Conservation (phyloP, 352 stramenopile species). For the Phytopythium sindhum region DNA sequence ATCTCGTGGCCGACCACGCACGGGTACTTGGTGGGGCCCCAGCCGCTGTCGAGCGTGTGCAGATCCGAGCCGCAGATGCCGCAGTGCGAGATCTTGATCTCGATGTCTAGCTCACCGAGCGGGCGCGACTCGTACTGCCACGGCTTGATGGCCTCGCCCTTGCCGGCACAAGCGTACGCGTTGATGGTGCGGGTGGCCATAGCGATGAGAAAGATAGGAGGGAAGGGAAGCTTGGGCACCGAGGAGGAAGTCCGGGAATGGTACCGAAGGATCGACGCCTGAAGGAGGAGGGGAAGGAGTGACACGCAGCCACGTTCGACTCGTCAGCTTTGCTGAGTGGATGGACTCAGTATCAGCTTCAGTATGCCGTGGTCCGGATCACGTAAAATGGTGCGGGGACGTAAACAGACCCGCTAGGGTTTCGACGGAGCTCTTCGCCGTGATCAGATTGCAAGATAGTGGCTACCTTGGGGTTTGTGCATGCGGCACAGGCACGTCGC, state of each 20-base stretch:
- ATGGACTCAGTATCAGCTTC: too few relatives aligned
- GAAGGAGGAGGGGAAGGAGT: background rate
- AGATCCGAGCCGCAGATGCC: conserved; percentile 14
- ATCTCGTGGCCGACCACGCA: conserved; percentile 46
- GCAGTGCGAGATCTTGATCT: conserved; percentile 1
- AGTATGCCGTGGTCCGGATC: too few relatives aligned
- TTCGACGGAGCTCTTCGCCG: too few relatives aligned
- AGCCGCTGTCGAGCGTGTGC: conserved; percentile 31
- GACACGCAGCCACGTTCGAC: background rate
- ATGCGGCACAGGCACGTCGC: too few relatives aligned
- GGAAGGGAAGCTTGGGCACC: too few relatives aligned
- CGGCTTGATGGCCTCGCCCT: conserved; percentile 21
- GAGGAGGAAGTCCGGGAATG: background rate
- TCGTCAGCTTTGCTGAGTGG: background rate
- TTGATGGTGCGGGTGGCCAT: conserved; percentile 37
- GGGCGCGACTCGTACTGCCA: conserved; percentile 16
- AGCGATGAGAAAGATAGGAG: background rate
- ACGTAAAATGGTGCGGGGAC: background rate
- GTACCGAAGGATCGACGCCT: background rate
- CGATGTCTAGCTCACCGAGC: background rate
- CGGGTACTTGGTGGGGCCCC: conserved; percentile 28
- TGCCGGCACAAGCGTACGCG: conserved; percentile 34
- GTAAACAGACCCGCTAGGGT: background rate
- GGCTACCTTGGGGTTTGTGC: too few relatives aligned
- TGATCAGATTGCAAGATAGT: too few relatives aligned